These are phyloP conservation scores for Tetrapisispora fleetii DNA, from an alignment of 805 yeast species.

Conservation along the genomic window DNA sequence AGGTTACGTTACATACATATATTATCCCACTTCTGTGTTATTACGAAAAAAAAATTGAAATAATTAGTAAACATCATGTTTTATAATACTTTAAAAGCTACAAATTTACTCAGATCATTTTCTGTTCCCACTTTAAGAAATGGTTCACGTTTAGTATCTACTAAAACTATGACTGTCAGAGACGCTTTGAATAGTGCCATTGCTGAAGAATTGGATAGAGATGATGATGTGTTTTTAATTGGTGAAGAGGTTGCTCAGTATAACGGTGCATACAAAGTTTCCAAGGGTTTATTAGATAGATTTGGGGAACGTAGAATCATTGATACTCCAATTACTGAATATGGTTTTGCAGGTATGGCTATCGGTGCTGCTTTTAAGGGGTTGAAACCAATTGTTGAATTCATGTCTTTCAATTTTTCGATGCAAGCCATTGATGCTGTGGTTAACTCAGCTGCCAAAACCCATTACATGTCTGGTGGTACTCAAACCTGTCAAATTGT, in stretches of 20 bases:
- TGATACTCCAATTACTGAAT: slow-evolving; percentile 97
- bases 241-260: slow-evolving; percentile 99
- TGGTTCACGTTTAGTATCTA: slow-evolving; percentile 24
- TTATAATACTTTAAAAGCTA: slow-evolving; percentile 1
- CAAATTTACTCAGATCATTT: not conserved
- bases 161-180: slow-evolving; percentile 79
- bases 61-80: not conserved
- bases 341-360: slow-evolving; percentile 94
- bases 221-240: slow-evolving; percentile 85
- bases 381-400: slow-evolving; percentile 92
- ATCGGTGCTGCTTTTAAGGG: slow-evolving; percentile 97
- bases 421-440: slow-evolving; percentile 99
- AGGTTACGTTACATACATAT: not conserved
- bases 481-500: slow-evolving; percentile 93
- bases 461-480: slow-evolving; percentile 99
- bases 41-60: not conserved
- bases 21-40: not conserved
- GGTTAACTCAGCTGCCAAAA: slow-evolving; percentile 97
- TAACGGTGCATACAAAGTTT: slow-evolving; percentile 97
- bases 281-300: slow-evolving; percentile 90
- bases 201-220: slow-evolving; percentile 96
- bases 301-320: slow-evolving; percentile 89
- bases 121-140: not conserved
- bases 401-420: slow-evolving; percentile 98
- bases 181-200: slow-evolving; percentile 92